phyloP scores from a whole-genome alignment of 208 protist genomes.

The Naegleria fowleri region DNA sequence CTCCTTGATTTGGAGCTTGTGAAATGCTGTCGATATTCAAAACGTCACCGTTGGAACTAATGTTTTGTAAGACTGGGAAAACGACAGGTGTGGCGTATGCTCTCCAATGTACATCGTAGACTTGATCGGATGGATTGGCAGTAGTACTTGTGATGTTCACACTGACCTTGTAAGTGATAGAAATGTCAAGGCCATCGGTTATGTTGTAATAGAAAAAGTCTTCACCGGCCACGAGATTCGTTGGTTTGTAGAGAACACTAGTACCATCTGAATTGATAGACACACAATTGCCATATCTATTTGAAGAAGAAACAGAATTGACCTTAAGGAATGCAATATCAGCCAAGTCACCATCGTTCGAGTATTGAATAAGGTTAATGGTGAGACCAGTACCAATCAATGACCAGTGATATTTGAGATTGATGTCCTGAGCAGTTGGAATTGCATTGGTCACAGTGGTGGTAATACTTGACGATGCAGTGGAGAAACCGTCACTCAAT shows the following conservation, averaged over 20 bases:
- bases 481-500: not conserved
- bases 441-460: not conserved
- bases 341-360: not conserved
- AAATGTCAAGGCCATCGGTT: not conserved
- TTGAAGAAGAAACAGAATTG: not conserved
- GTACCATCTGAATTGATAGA: not conserved
- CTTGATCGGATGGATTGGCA: not conserved
- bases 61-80: not conserved
- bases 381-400: not conserved
- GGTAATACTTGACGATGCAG: not conserved
- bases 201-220: not conserved
- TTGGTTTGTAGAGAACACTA: not conserved
- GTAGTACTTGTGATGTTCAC: not conserved
- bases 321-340: not conserved
- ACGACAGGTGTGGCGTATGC: not conserved
- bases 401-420: not conserved
- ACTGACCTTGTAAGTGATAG: not conserved
- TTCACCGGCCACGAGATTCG: not conserved
- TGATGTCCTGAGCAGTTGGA: not conserved
- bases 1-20: not conserved
- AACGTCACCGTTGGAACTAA: not conserved
- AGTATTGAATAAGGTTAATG: not conserved
- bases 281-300: not conserved
- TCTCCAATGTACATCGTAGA: not conserved
- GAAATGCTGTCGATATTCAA: not conserved